Evolutionary conservation across 352 stramenopile genomes (phyloP), one percentile per base, ranked within the genome.

Genomic region (Pythium coloratum): DNA sequence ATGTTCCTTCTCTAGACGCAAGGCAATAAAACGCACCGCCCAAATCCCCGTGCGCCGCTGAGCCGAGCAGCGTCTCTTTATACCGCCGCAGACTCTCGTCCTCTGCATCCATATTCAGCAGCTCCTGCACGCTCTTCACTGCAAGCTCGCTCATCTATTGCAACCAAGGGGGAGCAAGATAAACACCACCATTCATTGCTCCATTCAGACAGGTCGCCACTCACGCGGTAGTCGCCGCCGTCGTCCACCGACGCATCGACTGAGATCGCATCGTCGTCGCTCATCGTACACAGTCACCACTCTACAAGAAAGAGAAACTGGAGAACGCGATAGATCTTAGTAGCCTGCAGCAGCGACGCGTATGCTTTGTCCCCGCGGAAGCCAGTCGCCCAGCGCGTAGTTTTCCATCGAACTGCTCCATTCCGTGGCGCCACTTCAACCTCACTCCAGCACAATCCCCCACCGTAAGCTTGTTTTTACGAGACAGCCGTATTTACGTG

Each of bases 21-120:
- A 49, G 26, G 28, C 28, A 13, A 47, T 47, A 7, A 3, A 49
- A 38, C 56, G 24, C 55, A 92, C 90, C 88, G 66, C 89, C 89
- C 34, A 82, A 72, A 69, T 97, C 89, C 40, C 89, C 89, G 54
- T 89, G 76, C 24, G 84, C 86, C 38, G 88, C 89, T 7, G 85
- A 74, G 0, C 89, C 88, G 1, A 97, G 72, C 14, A 97, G 73
- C 28, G 85, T 80, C 72, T 92, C 88, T 55, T 97, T 97, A 76
- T 97, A 97, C 57, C 86, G 81, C 20, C 76, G 72, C 20, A 97
- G 66, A 62, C 83, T 94, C 63, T 95, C 86, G 63, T 97, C 89
- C 16, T 92, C 84, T 16, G 85, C 78, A 57, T 97, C 89, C 55
- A 89, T 85, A 0, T 72, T 69, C 67, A 97, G 58, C 36, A 97